Conservation (phyloP, 164 flowering plant species). For the Vitis rotundifolia region DNA sequence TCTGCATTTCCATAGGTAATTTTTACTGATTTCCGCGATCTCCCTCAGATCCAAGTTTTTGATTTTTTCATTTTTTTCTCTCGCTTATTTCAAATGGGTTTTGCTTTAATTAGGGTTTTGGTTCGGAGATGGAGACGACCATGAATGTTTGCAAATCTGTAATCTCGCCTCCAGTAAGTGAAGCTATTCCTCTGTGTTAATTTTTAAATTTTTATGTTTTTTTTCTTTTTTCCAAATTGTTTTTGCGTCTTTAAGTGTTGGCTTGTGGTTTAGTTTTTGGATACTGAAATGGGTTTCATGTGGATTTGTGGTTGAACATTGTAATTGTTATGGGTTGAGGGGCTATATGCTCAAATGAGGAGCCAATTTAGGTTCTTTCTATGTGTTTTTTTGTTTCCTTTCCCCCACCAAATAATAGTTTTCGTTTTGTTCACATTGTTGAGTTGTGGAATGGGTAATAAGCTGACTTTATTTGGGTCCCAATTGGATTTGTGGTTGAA, state of each 20-base stretch:
- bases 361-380: too few relatives aligned
- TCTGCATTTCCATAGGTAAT: background rate
- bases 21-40: background rate
- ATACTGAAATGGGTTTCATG: background rate
- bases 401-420: too few relatives aligned
- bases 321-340: too few relatives aligned
- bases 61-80: background rate
- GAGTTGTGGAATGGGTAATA: too few relatives aligned
- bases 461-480: too few relatives aligned
- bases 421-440: too few relatives aligned
- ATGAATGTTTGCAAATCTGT: slow-evolving; percentile 46
- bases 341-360: too few relatives aligned
- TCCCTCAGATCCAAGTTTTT: background rate
- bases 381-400: too few relatives aligned
- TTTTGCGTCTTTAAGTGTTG: background rate
- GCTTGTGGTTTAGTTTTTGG: background rate
- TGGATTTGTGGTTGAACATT: background rate
- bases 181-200: background rate
- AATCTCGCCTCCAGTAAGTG: slow-evolving; percentile 39
- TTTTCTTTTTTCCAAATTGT: background rate
- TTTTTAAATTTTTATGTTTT: background rate
- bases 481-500: too few relatives aligned
- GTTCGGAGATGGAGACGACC: slow-evolving; percentile 43
- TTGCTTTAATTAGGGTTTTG: slow-evolving; percentile 3
- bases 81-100: background rate